Evolutionary conservation across 176 grass and related monocot species (phyloP), one percentile per base, ranked within the genome.

Genomic region (Triticum monococcum): DNA sequence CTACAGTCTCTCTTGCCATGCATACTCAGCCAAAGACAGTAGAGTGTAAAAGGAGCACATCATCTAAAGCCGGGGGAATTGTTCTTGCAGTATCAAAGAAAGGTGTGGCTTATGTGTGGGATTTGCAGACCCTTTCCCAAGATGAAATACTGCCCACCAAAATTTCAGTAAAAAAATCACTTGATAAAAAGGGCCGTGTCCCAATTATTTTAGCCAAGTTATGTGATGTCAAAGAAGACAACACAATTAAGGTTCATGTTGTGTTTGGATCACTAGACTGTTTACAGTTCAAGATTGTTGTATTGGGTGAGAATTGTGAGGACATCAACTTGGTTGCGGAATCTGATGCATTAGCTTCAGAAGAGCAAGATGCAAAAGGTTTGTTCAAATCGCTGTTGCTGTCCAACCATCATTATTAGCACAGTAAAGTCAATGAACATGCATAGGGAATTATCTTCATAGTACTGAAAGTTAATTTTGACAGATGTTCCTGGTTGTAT

Each of bases 31-130:
- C 86, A 60, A 83, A 65, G 38, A 74, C 81, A n/a, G 30, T 89
- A 57, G 86, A 86, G 32, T 92, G 86, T 72, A 86, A 48, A 54
- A 83, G 41, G 75, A 69, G 72, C 72, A 11, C 72, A 75, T 87
- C 60, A 74, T 66, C 82, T 35, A n/a, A 75, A 75, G 46, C 31
- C 28, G 86, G 61, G 24, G 69, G 59, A 14, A 56, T 92, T 83
- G 72, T 89, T 84, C 83, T 92, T 26, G 84, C 90, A 79, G 87
- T 89, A 68, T 92, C 90, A 13, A 83, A 86, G 63, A 89, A 89
- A 92, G 87, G 87, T 60, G 82, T 79, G 78, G 72, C 87, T 78
- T 68, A 92, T 83, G 83, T 92, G 52, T 89, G 90, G 90, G 83
- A 89, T 83, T 77, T 92, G 69, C 72, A 89, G 76, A 75, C 77